Evolutionary conservation across 257 asterid genomes (phyloP).

Genomic region (Solanum pennellii): DNA sequence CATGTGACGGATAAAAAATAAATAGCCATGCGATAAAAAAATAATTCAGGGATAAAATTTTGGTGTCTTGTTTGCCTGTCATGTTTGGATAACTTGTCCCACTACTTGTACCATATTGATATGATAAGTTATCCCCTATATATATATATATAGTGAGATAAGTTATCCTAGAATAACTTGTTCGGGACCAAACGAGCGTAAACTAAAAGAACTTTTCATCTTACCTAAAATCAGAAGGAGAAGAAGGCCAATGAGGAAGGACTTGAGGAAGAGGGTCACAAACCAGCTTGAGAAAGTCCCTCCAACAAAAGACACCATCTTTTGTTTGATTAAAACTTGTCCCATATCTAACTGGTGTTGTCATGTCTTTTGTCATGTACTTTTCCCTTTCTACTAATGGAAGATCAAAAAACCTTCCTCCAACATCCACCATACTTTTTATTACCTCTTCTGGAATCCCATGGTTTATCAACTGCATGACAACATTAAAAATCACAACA

Average conservation of each 20-base stretch:
- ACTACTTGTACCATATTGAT: no score
- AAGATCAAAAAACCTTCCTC: slow-evolving; percentile 52
- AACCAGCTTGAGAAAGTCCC: slow-evolving; percentile 74
- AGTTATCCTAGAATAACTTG: no score
- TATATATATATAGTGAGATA: no score
- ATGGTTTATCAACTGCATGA: slow-evolving; percentile 66
- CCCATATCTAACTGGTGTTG: slow-evolving; percentile 63
- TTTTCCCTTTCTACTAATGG: slow-evolving; percentile 67
- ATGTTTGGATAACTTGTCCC: no score
- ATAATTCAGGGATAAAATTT: no score
- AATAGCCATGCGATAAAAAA: no score
- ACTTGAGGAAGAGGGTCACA: slow-evolving; percentile 49
- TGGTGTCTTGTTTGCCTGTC: no score
- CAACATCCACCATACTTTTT: slow-evolving; percentile 36
- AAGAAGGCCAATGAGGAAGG: slow-evolving; percentile 77
- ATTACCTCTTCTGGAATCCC: slow-evolving; percentile 40
- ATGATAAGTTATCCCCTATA: no score
- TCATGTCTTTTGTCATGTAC: slow-evolving; percentile 60
- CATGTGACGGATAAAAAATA: no score
- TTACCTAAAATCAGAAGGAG: slow-evolving; percentile 70
- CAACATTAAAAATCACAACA: not conserved
- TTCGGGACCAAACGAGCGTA: not conserved
- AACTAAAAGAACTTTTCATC: not conserved
- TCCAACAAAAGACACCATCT: slow-evolving; percentile 82
- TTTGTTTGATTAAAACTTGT: slow-evolving; percentile 82